These are phyloP conservation scores for Amphirosellinia nigrospora DNA, from an alignment of 495 filamentous ascomycete species.

Conservation along the genomic window DNA sequence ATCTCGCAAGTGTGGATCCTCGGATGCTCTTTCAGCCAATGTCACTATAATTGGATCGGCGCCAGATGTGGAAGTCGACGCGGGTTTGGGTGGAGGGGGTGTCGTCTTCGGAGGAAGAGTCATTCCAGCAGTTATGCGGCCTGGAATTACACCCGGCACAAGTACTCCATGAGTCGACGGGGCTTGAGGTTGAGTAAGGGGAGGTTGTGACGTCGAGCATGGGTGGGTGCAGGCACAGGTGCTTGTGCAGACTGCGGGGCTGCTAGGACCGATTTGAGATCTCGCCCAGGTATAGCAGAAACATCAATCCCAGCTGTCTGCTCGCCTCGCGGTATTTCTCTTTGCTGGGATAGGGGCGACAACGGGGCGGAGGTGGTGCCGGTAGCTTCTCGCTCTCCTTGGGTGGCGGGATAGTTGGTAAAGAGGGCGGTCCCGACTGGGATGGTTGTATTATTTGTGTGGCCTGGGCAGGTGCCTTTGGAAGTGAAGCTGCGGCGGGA, in stretches of 20 bases:
- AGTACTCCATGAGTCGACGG: conserved; percentile 31
- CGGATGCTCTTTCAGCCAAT: conserved; percentile 83
- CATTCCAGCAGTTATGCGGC: conserved; percentile 29
- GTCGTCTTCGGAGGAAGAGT: conserved; percentile 26
- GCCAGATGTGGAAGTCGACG: conserved; percentile 32
- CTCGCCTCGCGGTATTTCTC: conserved; percentile 30
- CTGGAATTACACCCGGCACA: conserved; percentile 29
- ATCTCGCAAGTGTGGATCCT: conserved; percentile 87
- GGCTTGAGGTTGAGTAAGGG: conserved; percentile 30
- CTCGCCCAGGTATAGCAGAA: conserved; percentile 32
- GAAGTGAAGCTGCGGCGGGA: conserved; percentile 25
- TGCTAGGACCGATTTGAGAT: conserved; percentile 40
- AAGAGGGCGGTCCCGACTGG: conserved; percentile 8
- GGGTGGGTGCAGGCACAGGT: conserved; percentile 28
- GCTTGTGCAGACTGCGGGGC: conserved; percentile 36
- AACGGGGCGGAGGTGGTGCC: background rate
- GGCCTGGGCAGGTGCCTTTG: conserved; percentile 29
- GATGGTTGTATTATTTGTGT: conserved; percentile 2
- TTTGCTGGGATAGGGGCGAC: conserved; percentile 26
- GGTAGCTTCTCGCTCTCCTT: conserved; percentile 5
- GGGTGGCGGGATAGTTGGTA: background rate
- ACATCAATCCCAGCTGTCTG: conserved; percentile 26
- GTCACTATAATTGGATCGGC: conserved; percentile 93
- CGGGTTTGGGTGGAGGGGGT: conserved; percentile 36
- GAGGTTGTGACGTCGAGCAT: conserved; percentile 30